Evolutionary conservation across 805 yeast genomes (phyloP).

Genomic region (Cyberlindnera mycetangii): DNA sequence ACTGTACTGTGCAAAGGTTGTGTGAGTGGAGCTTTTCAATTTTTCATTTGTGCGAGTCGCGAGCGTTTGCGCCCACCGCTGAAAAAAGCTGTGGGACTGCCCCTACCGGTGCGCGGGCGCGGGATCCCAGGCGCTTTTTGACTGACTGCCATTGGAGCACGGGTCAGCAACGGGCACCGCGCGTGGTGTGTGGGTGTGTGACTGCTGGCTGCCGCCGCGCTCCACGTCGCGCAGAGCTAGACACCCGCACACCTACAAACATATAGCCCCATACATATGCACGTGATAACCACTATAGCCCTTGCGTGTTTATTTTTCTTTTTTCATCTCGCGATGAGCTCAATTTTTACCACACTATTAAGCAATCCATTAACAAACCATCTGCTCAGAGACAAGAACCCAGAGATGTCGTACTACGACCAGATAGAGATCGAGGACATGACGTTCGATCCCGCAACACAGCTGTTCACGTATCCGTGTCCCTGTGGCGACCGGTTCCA

Average conservation of each 20-base stretch:
- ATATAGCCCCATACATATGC: slow-evolving; percentile 1
- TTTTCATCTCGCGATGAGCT: not conserved
- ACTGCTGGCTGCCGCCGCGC: not conserved
- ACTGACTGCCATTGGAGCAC: slow-evolving; percentile 4
- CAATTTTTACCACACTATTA: no score
- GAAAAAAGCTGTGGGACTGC: slow-evolving; percentile 8
- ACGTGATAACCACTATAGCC: slow-evolving; percentile 3
- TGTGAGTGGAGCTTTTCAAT: slow-evolving; percentile 18
- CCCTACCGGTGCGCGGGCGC: slow-evolving; percentile 13
- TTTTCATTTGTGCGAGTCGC: slow-evolving; percentile 18
- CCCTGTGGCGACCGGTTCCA: slow-evolving; percentile 98
- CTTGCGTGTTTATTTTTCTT: not conserved
- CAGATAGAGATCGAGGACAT: slow-evolving; percentile 97
- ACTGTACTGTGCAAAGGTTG: slow-evolving; percentile 3
- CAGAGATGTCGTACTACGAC: slow-evolving; percentile 56
- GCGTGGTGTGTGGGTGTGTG: slow-evolving; percentile 13
- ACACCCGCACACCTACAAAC: slow-evolving; percentile 8
- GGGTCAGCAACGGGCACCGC: not conserved
- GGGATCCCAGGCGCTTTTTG: not conserved
- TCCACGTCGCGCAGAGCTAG: not conserved
- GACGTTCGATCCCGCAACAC: slow-evolving; percentile 80
- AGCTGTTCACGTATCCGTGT: slow-evolving; percentile 89
- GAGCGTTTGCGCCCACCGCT: slow-evolving; percentile 3
- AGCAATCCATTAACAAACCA: not conserved
- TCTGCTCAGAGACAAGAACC: not conserved